Base-by-base conservation (phyloP, 2,329 filamentous ascomycete genomes). In the Sclerotinia subarctica region DNA sequence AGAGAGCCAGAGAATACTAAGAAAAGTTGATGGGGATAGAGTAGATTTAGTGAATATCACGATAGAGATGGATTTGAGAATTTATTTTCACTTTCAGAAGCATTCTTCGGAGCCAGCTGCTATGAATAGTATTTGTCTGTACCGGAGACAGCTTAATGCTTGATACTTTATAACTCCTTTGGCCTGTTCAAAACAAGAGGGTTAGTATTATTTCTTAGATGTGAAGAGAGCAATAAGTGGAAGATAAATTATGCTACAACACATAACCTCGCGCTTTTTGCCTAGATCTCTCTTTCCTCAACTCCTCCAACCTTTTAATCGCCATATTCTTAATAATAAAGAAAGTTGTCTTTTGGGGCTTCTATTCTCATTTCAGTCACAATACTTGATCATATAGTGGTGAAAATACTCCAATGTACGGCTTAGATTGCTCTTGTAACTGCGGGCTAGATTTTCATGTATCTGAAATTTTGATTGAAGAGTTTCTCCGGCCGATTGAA, bases 291-390 rank as follows among this genome's bases (percentile, higher is more conserved):
- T 13, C 2, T 0, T 54, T 10, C 29, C 2, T 1, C 29, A 35
- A 35, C 11, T 5, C 2, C 52, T n/a, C 5, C 52, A 35, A 35
- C 8, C 10, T 29, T 19, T 54, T 13, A 21, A 5, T n/a, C 2
- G 35, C 2, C 29, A 35, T n/a, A 19, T 32, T 13, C 21, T 13
- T 0, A 21, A 3, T 1, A 35, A 1, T 10, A 6, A 7, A 0
- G n/a, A 5, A 10, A 11, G 1, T 5, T 0, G 0, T 13, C 2
- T 11, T n/a, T 5, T 21, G 1, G 3, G 2, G 10, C 19, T 8
- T 32, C 19, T 5, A 54, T 35, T 13, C 10, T n/a, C 29, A 5
- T 10, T 29, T 2, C 6, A 11, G 35, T 38, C 35, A 38, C 26
- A 32, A 13, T 32, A 54, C 4, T 54, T 21, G 5, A 32, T 21